These are phyloP conservation scores for Coprinellus aureogranulatus DNA, from an alignment of 768 basidiomycete species.

Conservation along the genomic window DNA sequence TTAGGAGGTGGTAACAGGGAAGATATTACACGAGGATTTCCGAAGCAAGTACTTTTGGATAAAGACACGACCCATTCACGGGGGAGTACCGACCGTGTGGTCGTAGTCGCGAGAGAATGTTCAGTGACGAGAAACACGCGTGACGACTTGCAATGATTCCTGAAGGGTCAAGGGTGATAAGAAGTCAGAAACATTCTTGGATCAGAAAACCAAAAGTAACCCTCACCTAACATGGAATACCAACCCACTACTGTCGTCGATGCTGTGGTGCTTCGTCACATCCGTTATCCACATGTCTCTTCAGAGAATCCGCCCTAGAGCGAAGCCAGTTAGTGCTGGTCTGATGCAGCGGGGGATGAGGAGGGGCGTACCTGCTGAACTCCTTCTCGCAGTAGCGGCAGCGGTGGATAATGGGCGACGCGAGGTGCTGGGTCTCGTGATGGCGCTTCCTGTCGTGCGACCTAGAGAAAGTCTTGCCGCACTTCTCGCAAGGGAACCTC, in stretches of 20 bases:
- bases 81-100: not conserved
- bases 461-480: conserved; percentile 77
- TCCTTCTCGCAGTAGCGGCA: conserved; percentile 75
- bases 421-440: conserved; percentile 71
- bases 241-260: conserved; percentile 1
- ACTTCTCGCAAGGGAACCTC: conserved; percentile 69
- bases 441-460: conserved; percentile 82
- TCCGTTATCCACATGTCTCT: conserved; percentile 79
- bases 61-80: not conserved
- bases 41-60: not conserved
- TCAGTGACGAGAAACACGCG: not conserved
- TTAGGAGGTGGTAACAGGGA: not conserved
- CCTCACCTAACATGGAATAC: conserved; percentile 7
- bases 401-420: conserved; percentile 61
- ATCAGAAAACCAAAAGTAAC: conserved; percentile 13
- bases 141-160: not conserved
- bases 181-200: conserved; percentile 17
- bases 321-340: conserved; percentile 10
- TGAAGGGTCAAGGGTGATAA: conserved; percentile 13
- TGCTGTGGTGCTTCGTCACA: conserved; percentile 57
- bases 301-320: conserved; percentile 63
- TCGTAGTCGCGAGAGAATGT: not conserved
- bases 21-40: not conserved
- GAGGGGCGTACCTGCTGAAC: conserved; percentile 59
- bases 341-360: conserved; percentile 10